Percentiles rank a stretch among this genome's conserved stretches.
Evolutionary conservation across 129 eudicot genomes (phyloP).

Genomic region (Smallanthus sonchifolius): DNA sequence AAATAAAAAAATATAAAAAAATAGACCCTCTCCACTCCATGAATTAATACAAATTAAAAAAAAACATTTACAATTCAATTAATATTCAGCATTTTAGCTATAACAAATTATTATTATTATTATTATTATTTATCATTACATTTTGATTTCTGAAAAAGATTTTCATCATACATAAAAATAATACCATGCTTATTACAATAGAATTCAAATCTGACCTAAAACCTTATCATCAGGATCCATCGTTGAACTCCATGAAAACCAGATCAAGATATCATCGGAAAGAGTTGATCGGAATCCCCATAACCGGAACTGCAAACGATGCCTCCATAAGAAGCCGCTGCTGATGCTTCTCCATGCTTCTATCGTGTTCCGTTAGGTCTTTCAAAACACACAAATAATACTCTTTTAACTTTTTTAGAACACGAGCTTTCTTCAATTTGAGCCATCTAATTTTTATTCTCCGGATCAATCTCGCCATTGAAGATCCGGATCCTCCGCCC

Average conservation of each 20-base stretch:
- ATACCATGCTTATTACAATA: not conserved
- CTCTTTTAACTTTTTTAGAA: conserved; percentile 42
- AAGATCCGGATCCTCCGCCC: conserved; percentile 15
- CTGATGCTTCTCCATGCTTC: conserved; percentile 38
- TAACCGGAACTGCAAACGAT: conserved; percentile 55
- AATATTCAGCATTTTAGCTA: no score
- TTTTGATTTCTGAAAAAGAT: no score
- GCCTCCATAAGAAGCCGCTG: conserved; percentile 57
- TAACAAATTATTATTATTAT: no score
- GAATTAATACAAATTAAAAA: no score
- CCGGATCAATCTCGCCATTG: conserved; percentile 31
- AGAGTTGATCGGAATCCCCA: conserved; percentile 45
- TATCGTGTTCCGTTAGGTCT: conserved; percentile 40
- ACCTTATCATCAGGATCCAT: no score
- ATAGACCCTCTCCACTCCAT: no score
- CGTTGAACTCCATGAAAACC: not conserved
- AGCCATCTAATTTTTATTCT: conserved; percentile 38
- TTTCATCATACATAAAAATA: not conserved
- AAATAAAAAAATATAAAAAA: no score
- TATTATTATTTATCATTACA: no score
- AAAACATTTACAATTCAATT: no score
- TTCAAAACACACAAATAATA: conserved; percentile 38
- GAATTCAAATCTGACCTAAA: not conserved
- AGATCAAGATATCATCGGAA: conserved; percentile 7
- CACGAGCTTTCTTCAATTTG: conserved; percentile 34